Conservation (phyloP, 768 basidiomycete species). For the Pulveroboletus sp. region DNA sequence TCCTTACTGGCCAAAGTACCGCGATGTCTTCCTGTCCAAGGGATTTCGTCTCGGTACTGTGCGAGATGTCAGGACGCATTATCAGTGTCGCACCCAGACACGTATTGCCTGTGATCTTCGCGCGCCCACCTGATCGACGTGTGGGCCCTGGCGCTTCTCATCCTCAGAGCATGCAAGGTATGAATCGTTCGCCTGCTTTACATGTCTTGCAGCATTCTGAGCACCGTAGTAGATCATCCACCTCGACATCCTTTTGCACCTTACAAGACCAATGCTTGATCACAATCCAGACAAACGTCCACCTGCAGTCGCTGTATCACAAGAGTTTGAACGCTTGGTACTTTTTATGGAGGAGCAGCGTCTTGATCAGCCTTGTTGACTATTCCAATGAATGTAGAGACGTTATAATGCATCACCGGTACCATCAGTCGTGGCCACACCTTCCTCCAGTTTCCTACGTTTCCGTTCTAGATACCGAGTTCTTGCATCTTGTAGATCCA, state of each 20-base stretch:
- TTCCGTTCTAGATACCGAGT: constrained; percentile 80
- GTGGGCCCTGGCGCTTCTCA: constrained; percentile 66
- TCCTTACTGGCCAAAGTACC: constrained; percentile 63
- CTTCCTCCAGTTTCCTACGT: constrained; percentile 64
- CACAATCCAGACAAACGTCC: constrained; percentile 52
- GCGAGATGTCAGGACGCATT: constrained; percentile 61
- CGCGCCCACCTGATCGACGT: constrained; percentile 54
- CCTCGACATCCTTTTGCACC: constrained; percentile 52
- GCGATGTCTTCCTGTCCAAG: constrained; percentile 40
- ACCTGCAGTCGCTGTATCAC: constrained; percentile 43
- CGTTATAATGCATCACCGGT: constrained; percentile 13
- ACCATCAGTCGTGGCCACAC: not conserved
- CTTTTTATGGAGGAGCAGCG: constrained; percentile 39
- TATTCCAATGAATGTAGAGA: not conserved
- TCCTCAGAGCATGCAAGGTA: constrained; percentile 66
- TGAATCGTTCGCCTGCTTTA: constrained; percentile 7
- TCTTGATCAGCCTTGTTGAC: constrained; percentile 17
- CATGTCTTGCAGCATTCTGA: constrained; percentile 3
- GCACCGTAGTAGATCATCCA: constrained; percentile 46
- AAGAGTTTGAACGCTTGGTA: constrained; percentile 50
- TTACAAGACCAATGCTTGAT: constrained; percentile 61
- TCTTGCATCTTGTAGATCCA: constrained; percentile 69
- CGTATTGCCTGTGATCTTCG: constrained; percentile 34
- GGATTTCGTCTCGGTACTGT: constrained; percentile 70
- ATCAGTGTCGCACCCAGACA: constrained; percentile 34